Conservation (phyloP, 2,329 filamentous ascomycete genomes). For the Thelonectria olida region DNA sequence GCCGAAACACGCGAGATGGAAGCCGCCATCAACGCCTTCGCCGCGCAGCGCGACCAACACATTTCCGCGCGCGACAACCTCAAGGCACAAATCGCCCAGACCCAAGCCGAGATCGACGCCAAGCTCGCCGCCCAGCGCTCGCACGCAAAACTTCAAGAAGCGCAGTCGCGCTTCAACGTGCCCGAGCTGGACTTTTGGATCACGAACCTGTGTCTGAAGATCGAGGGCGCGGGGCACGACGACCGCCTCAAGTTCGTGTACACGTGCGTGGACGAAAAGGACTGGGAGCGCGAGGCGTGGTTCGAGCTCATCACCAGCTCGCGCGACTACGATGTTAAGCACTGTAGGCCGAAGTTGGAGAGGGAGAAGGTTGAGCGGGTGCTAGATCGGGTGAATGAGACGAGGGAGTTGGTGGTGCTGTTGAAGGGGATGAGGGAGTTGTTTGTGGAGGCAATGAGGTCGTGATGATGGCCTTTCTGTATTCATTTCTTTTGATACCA, state of each 20-base stretch:
- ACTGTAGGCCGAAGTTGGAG: conserved; percentile 84
- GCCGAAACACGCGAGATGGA: conserved; percentile 82
- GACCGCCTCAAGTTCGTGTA: conserved; percentile 93
- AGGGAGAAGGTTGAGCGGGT: conserved; percentile 80
- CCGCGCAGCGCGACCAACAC: conserved; percentile 68
- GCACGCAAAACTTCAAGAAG: conserved; percentile 78
- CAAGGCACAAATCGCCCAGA: conserved; percentile 69
- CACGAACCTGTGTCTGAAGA: conserved; percentile 84
- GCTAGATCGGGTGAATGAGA: conserved; percentile 83
- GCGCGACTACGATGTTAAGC: conserved; percentile 85
- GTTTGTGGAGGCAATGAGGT: conserved; percentile 74
- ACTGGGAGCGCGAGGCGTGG: conserved; percentile 90
- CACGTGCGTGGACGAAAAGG: conserved; percentile 83
- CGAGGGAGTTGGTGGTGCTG: conserved; percentile 74
- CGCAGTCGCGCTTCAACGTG: conserved; percentile 87
- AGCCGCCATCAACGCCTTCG: conserved; percentile 65
- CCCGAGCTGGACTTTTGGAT: conserved; percentile 98
- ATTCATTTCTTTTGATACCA: conserved; percentile 23
- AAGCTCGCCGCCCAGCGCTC: conserved; percentile 76
- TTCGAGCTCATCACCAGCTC: conserved; percentile 88
- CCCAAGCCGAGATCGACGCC: conserved; percentile 75
- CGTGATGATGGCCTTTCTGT: conserved; percentile 43
- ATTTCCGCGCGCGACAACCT: conserved; percentile 65
- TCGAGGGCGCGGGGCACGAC: conserved; percentile 86
- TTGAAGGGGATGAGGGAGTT: conserved; percentile 85